phyloP scores from a whole-genome alignment of 1,284 basidiomycete species.

The Salmacisia buchloeana region DNA sequence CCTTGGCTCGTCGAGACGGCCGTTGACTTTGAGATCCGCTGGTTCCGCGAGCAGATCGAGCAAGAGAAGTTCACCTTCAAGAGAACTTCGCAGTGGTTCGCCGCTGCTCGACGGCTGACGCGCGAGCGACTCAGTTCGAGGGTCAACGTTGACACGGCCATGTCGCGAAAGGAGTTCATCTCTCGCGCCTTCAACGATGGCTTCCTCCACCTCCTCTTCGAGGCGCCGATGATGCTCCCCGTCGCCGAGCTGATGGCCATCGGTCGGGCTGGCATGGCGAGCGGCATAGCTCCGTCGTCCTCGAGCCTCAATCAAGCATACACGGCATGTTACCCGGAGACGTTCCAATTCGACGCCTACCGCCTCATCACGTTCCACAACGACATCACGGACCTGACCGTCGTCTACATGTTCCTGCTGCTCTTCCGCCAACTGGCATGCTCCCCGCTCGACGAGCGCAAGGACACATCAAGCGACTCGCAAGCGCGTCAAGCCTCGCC shows the following conservation, averaged over 20 bases:
- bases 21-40: constrained; percentile 71
- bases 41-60: constrained; percentile 63
- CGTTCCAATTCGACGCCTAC: constrained; percentile 72
- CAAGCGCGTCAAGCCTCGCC: background rate
- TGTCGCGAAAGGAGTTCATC: constrained; percentile 41
- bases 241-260: constrained; percentile 14
- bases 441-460: constrained; percentile 58
- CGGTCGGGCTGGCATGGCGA: background rate
- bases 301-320: constrained; percentile 33
- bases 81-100: constrained; percentile 64
- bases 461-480: background rate
- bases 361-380: constrained; percentile 66
- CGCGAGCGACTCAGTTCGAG: constrained; percentile 12
- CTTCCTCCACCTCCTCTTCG: constrained; percentile 66
- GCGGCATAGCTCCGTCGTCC: constrained; percentile 12
- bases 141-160: constrained; percentile 10
- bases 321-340: constrained; percentile 57
- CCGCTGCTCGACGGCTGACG: constrained; percentile 23
- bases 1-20: constrained; percentile 77
- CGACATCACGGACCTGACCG: constrained; percentile 70
- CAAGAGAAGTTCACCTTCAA: constrained; percentile 56
- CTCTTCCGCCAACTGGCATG: constrained; percentile 64
- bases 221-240: constrained; percentile 56
- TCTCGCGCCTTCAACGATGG: constrained; percentile 61
- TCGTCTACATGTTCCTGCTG: constrained; percentile 72